phyloP scores from a whole-genome alignment of 176 grass and related monocot species.

The Rhynchospora pubera region DNA sequence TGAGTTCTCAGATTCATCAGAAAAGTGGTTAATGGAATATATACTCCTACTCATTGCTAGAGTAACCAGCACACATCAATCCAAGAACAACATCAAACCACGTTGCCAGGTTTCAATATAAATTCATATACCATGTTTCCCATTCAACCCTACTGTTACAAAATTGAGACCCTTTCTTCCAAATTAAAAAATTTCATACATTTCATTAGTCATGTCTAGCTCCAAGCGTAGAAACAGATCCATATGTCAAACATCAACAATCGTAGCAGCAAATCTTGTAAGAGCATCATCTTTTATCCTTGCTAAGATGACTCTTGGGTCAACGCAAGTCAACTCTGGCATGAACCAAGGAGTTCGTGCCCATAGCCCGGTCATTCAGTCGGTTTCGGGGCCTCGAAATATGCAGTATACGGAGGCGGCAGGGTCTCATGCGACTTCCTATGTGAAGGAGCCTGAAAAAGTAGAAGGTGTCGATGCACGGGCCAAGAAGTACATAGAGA shows the following conservation, averaged over 20 bases:
- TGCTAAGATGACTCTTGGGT: slow-evolving; percentile 13
- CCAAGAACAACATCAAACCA: slow-evolving; percentile 11
- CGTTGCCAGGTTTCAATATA: not conserved
- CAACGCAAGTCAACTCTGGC: not conserved
- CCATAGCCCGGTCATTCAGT: not conserved
- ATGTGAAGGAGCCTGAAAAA: slow-evolving; percentile 12
- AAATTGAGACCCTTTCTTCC: not conserved
- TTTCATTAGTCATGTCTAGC: not conserved
- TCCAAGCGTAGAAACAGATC: slow-evolving; percentile 13
- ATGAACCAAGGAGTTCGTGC: not conserved
- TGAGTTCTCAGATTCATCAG: not conserved
- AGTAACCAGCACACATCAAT: not conserved
- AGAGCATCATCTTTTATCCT: slow-evolving; percentile 23
- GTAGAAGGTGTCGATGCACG: not conserved
- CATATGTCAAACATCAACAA: slow-evolving; percentile 14
- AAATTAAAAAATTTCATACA: not conserved
- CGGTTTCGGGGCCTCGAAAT: not conserved
- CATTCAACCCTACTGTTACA: not conserved
- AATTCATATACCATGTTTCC: not conserved
- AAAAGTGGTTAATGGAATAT: not conserved
- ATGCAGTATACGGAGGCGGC: not conserved
- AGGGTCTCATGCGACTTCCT: not conserved
- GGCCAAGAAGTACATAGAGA: not conserved
- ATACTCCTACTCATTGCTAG: not conserved
- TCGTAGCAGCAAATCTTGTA: slow-evolving; percentile 15